Base-by-base conservation (phyloP, 2,329 filamentous ascomycete genomes). In the Paecilomyces variotii region DNA sequence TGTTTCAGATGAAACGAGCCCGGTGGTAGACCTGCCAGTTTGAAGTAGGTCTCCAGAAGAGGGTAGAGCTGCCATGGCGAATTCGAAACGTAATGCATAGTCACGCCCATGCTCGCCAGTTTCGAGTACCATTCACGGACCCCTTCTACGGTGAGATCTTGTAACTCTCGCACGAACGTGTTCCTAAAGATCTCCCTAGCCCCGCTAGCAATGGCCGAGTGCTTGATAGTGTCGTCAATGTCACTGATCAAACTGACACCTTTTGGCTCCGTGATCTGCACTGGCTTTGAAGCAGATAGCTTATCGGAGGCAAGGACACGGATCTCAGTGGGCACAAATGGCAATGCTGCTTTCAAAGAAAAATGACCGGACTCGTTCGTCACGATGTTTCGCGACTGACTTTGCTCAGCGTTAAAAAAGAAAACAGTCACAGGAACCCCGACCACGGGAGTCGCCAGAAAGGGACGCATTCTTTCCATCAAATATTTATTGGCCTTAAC, bases 41-140 rank as follows among this genome's bases (percentile, higher is more conserved):
- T 85, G 72, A 97, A 96, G 71, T 89, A 99, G 56, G 84, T 90
- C 4, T 90, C 88, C 10, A 99, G 78, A 2, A 97, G 85, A 0
- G 94, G 94, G 67, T 90, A 99, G 5, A 99, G 82, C 72, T 99
- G 95, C 95, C 95, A 99, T 0, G 94, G 94, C 55, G 93, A 96
- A 74, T 99, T 99, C n/a, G 94, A 99, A 63, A 96, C 95, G 72
- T 99, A 99, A 71, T 99, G 95, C 56, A 99, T 83, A 66, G 87
- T 85, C 26, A 97, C 93, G 19, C 92, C 91, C 77, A 93, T 85
- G 24, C 86, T 80, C 45, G 88, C 82, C 75, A 99, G 81, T 24
- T 80, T 80, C 35, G 80, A 85, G 70, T 97, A 99, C 93, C 94
- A 97, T 62, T 95, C 90, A 59, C 81, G 84, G 24, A 97, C 92